Base-by-base conservation (phyloP, 768 basidiomycete genomes). In the Psilocybe tampanensis region DNA sequence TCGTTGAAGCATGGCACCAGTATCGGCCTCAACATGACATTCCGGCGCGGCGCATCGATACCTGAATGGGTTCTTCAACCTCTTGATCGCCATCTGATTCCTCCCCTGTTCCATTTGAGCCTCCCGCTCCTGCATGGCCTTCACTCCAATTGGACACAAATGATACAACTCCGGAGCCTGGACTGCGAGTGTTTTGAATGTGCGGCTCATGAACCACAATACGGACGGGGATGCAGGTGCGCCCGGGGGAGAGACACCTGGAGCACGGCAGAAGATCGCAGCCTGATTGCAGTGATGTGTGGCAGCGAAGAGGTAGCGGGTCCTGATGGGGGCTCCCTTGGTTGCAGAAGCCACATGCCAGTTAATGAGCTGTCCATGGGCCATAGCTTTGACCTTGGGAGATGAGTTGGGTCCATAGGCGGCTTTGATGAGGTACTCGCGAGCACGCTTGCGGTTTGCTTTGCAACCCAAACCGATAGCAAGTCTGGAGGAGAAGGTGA, bases 1-100 rank as follows among this genome's bases (percentile, higher is more conserved):
- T 47, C 51, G 54, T 18, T 60, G 59, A 18, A 71, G 44, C 55
- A 67, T 64, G 45, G 60, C 61, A 3, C 69, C 70, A 6, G 57
- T 65, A 47, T 69, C 66, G 9, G 65, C 67, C 44, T 69, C 62
- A 24, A 73, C 64, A 9, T 60, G 52, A 52, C 71, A 73, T 3
- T 58, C 61, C 3, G 64, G 55, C 9, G 61, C 67, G 2, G 70
- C 70, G 51, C 72, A 73, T 4, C 63, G 50, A 61, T 72, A 73
- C 45, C 69, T 44, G 47, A 64, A 66, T 2, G 70, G 60, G 2
- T 55, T 60, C 45, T 70, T 65, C 43, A 65, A 55, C 57, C 65
- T 68, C 56, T 66, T 71, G 47, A 54, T 50, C 49, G 63, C 54
- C 24, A 64, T 66, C 52, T 60, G 64, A n/a, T 52, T 21, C 22